These are phyloP conservation scores for Jasminum sambac DNA, from an alignment of 257 asterid genomes.

Conservation along the genomic window DNA sequence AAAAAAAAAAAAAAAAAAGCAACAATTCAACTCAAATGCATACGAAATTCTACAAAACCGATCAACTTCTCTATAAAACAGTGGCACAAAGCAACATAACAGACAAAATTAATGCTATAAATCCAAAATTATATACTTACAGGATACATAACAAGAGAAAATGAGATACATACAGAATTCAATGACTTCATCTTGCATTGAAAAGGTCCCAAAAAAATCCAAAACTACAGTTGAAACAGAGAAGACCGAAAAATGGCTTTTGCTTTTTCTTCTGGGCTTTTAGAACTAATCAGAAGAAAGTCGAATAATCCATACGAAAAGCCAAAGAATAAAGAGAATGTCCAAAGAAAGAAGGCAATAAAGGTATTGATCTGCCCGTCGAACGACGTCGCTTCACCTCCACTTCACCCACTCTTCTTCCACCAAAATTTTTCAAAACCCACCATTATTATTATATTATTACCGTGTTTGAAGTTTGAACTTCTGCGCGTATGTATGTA, in stretches of 20 bases:
- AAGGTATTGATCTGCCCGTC: slow-evolving; percentile 26
- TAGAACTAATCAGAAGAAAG: slow-evolving; percentile 30
- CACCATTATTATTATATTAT: background rate
- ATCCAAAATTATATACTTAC: background rate
- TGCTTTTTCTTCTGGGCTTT: slow-evolving; percentile 24
- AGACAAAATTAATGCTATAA: background rate
- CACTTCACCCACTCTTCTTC: slow-evolving; percentile 1
- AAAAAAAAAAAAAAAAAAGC: background rate
- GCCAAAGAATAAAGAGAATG: slow-evolving; percentile 50
- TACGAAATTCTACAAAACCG: background rate
- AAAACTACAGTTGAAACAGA: background rate
- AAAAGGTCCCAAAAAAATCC: slow-evolving; percentile 8
- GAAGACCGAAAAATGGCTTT: slow-evolving; percentile 13
- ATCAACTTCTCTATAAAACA: background rate
- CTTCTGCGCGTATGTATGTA: too few species aligned
- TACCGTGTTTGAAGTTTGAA: too few species aligned
- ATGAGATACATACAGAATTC: slow-evolving; percentile 35
- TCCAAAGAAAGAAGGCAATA: slow-evolving; percentile 42
- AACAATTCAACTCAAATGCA: background rate
- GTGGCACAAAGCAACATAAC: background rate
- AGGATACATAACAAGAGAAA: background rate
- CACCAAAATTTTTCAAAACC: background rate
- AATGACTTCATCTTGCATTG: slow-evolving; percentile 42
- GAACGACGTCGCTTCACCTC: slow-evolving; percentile 38
- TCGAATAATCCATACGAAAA: slow-evolving; percentile 26